Conservation (phyloP, 257 asterid genomes). For the Agastache rugosa region DNA sequence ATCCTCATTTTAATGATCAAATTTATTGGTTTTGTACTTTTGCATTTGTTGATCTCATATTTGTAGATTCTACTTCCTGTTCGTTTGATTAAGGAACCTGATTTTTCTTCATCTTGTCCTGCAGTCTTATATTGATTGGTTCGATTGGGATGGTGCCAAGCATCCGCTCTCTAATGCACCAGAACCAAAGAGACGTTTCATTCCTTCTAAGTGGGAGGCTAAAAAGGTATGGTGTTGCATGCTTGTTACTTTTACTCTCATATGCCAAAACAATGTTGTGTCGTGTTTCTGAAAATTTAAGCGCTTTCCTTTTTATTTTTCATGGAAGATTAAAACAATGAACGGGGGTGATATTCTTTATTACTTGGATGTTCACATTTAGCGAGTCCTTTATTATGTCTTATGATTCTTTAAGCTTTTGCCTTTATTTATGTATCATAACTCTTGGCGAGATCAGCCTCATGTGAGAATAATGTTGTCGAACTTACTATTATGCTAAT, state of each 20-base stretch:
- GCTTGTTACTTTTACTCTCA: conserved; percentile 11
- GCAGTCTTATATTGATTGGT: conserved; percentile 94
- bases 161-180: conserved; percentile 95
- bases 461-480: not conserved
- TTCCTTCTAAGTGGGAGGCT: conserved; percentile 94
- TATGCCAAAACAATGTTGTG: not conserved
- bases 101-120: conserved; percentile 29
- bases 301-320: conserved; percentile 14
- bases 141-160: conserved; percentile 71
- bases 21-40: not conserved
- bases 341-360: not conserved
- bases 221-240: conserved; percentile 57
- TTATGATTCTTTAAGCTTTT: not conserved
- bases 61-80: conserved; percentile 26
- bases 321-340: not conserved
- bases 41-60: not conserved
- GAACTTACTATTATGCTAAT: not conserved
- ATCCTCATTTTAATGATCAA: conserved; percentile 20
- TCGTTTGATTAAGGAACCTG: conserved; percentile 28
- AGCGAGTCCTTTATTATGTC: not conserved
- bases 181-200: conserved; percentile 98
- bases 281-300: conserved; percentile 17
- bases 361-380: not conserved
- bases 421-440: not conserved
- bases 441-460: not conserved